Conservation (phyloP, 1,139 yeast species). For the Meyerozyma sp. region DNA sequence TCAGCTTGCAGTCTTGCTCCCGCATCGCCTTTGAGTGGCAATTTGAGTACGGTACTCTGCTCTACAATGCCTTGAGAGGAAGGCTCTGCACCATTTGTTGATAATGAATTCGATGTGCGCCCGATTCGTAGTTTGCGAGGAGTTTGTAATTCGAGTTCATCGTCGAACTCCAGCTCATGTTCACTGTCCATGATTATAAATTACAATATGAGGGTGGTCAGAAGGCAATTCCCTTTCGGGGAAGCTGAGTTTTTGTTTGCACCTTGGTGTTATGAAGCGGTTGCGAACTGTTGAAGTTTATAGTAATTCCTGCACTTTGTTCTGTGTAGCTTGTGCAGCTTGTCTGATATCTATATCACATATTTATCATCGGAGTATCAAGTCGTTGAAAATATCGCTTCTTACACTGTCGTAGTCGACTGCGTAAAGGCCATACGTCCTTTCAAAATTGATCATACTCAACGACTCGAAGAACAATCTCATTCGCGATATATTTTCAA, state of each 20-base stretch:
- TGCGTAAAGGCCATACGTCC: slow-evolving; percentile 51
- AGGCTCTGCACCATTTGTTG: background rate
- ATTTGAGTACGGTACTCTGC: background rate
- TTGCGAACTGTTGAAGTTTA: background rate
- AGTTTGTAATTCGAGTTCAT: background rate
- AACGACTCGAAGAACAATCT: slow-evolving; percentile 67
- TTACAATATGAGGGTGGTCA: background rate
- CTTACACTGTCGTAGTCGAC: slow-evolving; percentile 48
- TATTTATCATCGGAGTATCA: slow-evolving; percentile 1
- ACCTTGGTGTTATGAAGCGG: background rate
- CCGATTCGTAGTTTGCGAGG: background rate
- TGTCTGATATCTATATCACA: background rate
- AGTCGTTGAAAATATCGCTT: slow-evolving; percentile 51
- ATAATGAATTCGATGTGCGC: background rate
- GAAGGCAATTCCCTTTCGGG: background rate
- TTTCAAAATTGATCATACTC: slow-evolving; percentile 69
- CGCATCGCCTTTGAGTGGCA: background rate
- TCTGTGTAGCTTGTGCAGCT: too few relatives aligned
- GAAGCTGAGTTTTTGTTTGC: background rate
- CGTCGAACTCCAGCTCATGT: slow-evolving; percentile 1
- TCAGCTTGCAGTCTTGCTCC: background rate
- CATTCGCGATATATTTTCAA: slow-evolving; percentile 46
- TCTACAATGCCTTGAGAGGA: background rate
- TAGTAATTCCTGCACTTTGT: background rate
- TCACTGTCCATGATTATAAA: background rate